A percentile compares a stretch with the other conserved stretches of the same genome.
Evolutionary conservation across 2,329 filamentous ascomycete species (phyloP).

Genomic region (Aspergillus hiratsukae): DNA sequence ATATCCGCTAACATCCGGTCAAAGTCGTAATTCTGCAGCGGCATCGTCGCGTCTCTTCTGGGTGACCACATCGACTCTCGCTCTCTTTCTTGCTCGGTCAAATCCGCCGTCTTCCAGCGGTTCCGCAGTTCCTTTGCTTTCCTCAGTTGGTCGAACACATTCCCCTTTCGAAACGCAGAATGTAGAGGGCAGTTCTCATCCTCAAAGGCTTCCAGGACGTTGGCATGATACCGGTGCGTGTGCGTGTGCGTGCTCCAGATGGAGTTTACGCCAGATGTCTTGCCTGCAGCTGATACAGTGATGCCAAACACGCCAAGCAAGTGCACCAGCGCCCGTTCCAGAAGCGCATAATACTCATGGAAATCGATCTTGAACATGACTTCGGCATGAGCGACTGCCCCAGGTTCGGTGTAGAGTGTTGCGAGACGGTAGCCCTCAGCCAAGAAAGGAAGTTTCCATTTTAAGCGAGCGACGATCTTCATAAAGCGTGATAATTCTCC

Average conservation of each 20-base stretch:
- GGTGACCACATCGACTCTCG: slow-evolving; percentile 16
- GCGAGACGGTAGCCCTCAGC: slow-evolving; percentile 55
- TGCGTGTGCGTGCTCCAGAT: slow-evolving; percentile 51
- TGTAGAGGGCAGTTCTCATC: slow-evolving; percentile 55
- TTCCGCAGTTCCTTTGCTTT: slow-evolving; percentile 68
- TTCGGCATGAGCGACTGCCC: slow-evolving; percentile 43
- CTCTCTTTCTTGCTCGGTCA: slow-evolving; percentile 29
- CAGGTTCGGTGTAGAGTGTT: slow-evolving; percentile 29
- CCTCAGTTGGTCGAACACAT: slow-evolving; percentile 55
- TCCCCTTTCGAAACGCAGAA: slow-evolving; percentile 50
- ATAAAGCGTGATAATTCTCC: slow-evolving; percentile 55
- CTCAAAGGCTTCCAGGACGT: slow-evolving; percentile 61
- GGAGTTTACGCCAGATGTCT: slow-evolving; percentile 20
- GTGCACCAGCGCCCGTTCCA: slow-evolving; percentile 66
- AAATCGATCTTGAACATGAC: slow-evolving; percentile 75
- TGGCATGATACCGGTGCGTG: slow-evolving; percentile 63
- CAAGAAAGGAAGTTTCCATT: slow-evolving; percentile 61
- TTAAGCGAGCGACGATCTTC: slow-evolving; percentile 57
- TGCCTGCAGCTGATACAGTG: slow-evolving; percentile 39
- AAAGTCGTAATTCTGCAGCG: slow-evolving; percentile 59
- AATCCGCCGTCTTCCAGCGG: slow-evolving; percentile 65
- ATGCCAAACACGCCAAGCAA: slow-evolving; percentile 62
- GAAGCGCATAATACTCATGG: slow-evolving; percentile 69
- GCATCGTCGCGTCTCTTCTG: slow-evolving; percentile 22
- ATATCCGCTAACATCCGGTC: slow-evolving; percentile 56